A percentile compares a stretch with the other conserved stretches of the same genome.
These are phyloP conservation scores for Pelargonium exstipulatum DNA, from an alignment of 441 rosid species.

Conservation along the genomic window DNA sequence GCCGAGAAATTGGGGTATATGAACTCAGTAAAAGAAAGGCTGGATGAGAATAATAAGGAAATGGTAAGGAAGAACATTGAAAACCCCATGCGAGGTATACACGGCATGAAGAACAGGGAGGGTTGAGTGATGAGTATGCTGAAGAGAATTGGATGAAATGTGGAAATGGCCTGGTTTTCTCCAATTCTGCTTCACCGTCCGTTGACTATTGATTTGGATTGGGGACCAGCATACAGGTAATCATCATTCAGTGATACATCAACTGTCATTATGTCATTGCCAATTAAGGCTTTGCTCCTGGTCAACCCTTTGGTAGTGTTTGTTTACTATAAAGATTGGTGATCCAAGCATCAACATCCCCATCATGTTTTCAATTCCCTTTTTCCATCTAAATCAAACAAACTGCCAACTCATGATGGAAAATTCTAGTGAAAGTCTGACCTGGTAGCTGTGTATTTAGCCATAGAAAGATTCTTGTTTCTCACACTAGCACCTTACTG, in stretches of 20 bases:
- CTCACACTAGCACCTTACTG: background rate
- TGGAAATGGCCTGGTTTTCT: conserved; percentile 17
- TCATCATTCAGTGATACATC: conserved; percentile 23
- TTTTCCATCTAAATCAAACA: background rate
- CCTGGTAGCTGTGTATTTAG: background rate
- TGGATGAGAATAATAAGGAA: conserved; percentile 41
- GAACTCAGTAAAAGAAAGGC: conserved; percentile 35
- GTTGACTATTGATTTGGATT: conserved; percentile 33
- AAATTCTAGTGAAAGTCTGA: background rate
- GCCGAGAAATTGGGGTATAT: conserved; percentile 67
- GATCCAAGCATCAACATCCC: background rate
- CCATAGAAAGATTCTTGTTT: background rate
- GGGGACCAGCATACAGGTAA: conserved; percentile 18
- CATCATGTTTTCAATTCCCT: background rate
- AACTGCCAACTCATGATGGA: background rate
- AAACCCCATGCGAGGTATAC: conserved; percentile 40
- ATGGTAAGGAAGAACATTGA: conserved; percentile 23
- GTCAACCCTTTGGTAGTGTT: conserved; percentile 23
- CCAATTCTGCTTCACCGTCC: conserved; percentile 17
- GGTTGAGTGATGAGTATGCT: conserved; percentile 15
- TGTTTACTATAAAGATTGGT: background rate
- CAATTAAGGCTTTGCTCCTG: background rate
- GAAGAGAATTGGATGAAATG: conserved; percentile 7
- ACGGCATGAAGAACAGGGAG: conserved; percentile 18
- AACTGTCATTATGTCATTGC: conserved; percentile 15